Evolutionary conservation across 1,139 yeast genomes (phyloP).

Genomic region (Yamadazyma triangularis): DNA sequence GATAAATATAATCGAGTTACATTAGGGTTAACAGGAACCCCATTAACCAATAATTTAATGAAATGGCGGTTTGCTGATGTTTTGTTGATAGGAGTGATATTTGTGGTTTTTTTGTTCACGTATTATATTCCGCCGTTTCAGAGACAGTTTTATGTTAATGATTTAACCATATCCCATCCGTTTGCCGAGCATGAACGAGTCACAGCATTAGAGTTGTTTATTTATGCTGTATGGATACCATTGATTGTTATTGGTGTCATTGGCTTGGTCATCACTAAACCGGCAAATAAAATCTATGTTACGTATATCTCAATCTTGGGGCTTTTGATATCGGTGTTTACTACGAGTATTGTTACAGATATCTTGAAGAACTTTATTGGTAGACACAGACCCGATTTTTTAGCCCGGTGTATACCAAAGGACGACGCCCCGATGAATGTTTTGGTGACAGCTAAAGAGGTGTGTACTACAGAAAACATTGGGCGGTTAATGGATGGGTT

Average conservation of each 20-base stretch:
- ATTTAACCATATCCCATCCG: constrained; percentile 60
- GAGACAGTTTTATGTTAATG: constrained; percentile 54
- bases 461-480: constrained; percentile 52
- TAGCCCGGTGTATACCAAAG: constrained; percentile 65
- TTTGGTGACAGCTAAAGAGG: constrained; percentile 52
- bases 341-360: constrained; percentile 45
- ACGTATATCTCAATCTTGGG: constrained; percentile 40
- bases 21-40: constrained; percentile 40
- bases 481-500: constrained; percentile 57
- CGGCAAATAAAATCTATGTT: constrained; percentile 32
- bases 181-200: constrained; percentile 66
- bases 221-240: constrained; percentile 40
- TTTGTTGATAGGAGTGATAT: constrained; percentile 36
- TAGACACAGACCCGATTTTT: constrained; percentile 73
- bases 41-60: constrained; percentile 25
- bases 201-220: constrained; percentile 25
- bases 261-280: constrained; percentile 26
- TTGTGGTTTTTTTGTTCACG: constrained; percentile 40
- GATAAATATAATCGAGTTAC: constrained; percentile 42
- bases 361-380: constrained; percentile 68
- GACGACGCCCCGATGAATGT: constrained; percentile 42
- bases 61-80: constrained; percentile 64
- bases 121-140: constrained; percentile 57
- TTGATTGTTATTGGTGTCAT: constrained; percentile 19
- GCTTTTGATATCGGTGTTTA: constrained; percentile 31